Percentiles rank a stretch among this genome's conserved stretches.
Evolutionary conservation across 495 filamentous ascomycete genomes (phyloP).

Genomic region (Penicillium soppii): DNA sequence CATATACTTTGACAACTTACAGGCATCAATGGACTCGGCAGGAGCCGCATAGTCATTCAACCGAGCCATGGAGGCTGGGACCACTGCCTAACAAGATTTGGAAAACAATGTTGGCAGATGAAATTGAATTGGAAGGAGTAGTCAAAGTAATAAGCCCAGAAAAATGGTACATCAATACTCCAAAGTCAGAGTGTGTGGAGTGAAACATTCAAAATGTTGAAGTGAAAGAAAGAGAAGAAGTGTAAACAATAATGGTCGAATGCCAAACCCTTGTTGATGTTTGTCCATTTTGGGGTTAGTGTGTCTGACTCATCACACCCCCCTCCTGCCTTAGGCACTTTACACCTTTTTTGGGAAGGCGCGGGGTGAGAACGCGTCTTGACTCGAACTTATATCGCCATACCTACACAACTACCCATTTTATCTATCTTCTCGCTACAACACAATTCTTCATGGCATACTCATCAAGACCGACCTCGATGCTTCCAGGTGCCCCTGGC

Average conservation of each 20-base stretch:
- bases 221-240: constrained; percentile 4
- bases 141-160: too few species aligned
- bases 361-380: background rate
- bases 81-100: background rate
- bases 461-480: constrained; percentile 49
- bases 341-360: constrained; percentile 7
- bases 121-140: background rate
- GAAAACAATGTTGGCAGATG: background rate
- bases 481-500: constrained; percentile 30
- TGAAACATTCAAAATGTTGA: background rate
- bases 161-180: too few species aligned
- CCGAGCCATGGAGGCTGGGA: constrained; percentile 68
- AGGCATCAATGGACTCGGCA: constrained; percentile 72
- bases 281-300: constrained; percentile 38
- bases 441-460: constrained; percentile 53
- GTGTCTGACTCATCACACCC: background rate
- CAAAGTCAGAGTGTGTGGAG: background rate
- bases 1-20: constrained; percentile 53
- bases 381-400: too few species aligned
- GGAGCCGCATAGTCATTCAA: constrained; percentile 77
- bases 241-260: constrained; percentile 22
- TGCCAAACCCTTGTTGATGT: constrained; percentile 37
- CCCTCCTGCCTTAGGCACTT: background rate
- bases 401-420: too few species aligned
- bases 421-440: background rate